These are phyloP conservation scores for Rhinocladiella similis DNA, from an alignment of 2,329 filamentous ascomycete species.

Conservation along the genomic window DNA sequence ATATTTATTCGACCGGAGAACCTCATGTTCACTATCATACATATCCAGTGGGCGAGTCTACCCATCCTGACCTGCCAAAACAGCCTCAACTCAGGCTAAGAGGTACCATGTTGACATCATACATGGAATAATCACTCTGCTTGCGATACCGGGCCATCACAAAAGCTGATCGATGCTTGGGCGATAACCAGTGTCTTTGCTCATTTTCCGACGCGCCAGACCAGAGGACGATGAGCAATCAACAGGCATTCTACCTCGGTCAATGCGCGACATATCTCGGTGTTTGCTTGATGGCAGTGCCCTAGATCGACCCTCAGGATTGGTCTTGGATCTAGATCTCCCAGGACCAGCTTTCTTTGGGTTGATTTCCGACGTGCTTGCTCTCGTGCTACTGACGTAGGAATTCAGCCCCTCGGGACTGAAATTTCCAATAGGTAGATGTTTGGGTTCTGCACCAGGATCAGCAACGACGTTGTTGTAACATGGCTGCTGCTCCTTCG, in stretches of 20 bases:
- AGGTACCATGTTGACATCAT: neutral
- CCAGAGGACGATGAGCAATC: constrained; percentile 5
- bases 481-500: constrained; percentile 12
- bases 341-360: neutral
- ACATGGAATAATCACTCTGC: neutral
- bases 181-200: constrained; percentile 8
- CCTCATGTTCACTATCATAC: neutral
- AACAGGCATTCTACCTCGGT: constrained; percentile 4
- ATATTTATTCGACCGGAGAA: too few species aligned
- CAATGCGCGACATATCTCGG: constrained; percentile 12
- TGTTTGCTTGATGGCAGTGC: constrained; percentile 5
- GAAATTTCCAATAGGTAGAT: constrained; percentile 12
- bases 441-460: constrained; percentile 10
- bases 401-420: neutral
- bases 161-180: constrained; percentile 18
- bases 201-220: constrained; percentile 3
- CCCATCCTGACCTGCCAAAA: neutral
- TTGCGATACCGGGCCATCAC: neutral
- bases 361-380: neutral
- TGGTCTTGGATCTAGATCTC: constrained; percentile 20
- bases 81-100: neutral
- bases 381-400: neutral
- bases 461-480: constrained; percentile 19
- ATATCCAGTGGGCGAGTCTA: neutral
- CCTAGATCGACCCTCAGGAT: constrained; percentile 12